Evolutionary conservation across 352 stramenopile species (phyloP).

Genomic region (Plasmopara muralis): DNA sequence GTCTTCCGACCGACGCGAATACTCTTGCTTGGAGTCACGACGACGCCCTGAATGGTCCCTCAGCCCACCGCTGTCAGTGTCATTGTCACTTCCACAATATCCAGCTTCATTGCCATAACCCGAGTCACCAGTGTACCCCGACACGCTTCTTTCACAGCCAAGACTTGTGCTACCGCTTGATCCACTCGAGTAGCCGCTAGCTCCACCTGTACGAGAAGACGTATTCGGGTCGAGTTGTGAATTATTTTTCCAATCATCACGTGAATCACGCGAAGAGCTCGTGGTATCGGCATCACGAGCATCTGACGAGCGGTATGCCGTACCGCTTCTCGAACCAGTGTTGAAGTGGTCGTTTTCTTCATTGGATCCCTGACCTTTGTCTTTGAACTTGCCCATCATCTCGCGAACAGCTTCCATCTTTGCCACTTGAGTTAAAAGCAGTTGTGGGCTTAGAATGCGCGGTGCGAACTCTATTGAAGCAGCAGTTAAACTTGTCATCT

Average conservation of each 20-base stretch:
- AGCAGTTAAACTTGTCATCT: background rate
- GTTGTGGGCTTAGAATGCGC: constrained; percentile 7
- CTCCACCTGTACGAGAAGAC: constrained; percentile 13
- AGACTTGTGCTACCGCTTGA: constrained; percentile 8
- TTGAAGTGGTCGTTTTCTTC: constrained; percentile 2
- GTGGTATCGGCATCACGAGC: constrained; percentile 14
- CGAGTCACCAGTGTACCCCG: background rate
- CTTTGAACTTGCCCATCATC: constrained; percentile 12
- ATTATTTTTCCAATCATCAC: constrained; percentile 5
- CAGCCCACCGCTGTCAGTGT: background rate
- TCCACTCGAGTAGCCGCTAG: constrained; percentile 13
- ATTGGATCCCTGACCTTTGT: constrained; percentile 1
- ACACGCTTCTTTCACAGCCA: constrained; percentile 11
- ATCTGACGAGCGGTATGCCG: constrained; percentile 17
- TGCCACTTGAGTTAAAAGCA: constrained; percentile 9
- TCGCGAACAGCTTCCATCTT: constrained; percentile 16
- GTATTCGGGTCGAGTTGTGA: constrained; percentile 4
- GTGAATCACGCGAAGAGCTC: constrained; percentile 18
- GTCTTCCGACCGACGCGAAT: background rate
- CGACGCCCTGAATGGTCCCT: background rate
- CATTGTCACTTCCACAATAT: constrained; percentile 6
- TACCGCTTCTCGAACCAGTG: constrained; percentile 1
- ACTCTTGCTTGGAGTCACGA: background rate
- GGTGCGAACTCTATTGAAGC: too few relatives aligned
- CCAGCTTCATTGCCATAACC: background rate